Evolutionary conservation across 2,329 filamentous ascomycete species (phyloP).

Genomic region (Colletotrichum caudatum): DNA sequence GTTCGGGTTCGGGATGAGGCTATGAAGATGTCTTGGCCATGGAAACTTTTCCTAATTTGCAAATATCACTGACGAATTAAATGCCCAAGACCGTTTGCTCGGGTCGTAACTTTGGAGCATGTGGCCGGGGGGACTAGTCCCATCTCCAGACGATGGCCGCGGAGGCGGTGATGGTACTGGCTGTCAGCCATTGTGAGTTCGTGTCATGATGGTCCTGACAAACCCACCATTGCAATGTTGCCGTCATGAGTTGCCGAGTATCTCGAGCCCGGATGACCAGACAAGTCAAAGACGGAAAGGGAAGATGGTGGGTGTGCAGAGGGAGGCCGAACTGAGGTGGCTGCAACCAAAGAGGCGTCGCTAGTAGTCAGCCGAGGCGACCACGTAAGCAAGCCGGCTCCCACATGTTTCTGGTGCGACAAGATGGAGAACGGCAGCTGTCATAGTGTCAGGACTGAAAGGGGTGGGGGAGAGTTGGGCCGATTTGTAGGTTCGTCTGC

Average conservation of each 20-base stretch:
- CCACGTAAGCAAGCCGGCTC: conserved; percentile 10
- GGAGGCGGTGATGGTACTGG: background rate
- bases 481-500: background rate
- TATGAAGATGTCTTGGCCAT: conserved; percentile 23
- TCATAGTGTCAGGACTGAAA: background rate
- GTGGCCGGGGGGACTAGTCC: conserved; percentile 4
- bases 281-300: background rate
- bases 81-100: conserved; percentile 1
- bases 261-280: background rate
- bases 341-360: conserved; percentile 8
- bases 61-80: conserved; percentile 12
- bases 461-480: background rate
- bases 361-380: conserved; percentile 13
- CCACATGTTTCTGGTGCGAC: conserved; percentile 19
- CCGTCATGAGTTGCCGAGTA: background rate
- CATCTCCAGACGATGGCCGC: conserved; percentile 15
- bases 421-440: background rate
- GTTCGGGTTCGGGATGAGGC: conserved; percentile 22
- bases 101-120: conserved; percentile 19
- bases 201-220: conserved; percentile 1
- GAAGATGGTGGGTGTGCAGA: background rate
- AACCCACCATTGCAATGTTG: conserved; percentile 12
- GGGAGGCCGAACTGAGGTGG: conserved; percentile 11
- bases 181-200: background rate
- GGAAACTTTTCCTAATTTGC: conserved; percentile 26